Evolutionary conservation across 2,329 filamentous ascomycete species (phyloP), one percentile per base, ranked within the genome.

Genomic region (Monosporascus ibericus): DNA sequence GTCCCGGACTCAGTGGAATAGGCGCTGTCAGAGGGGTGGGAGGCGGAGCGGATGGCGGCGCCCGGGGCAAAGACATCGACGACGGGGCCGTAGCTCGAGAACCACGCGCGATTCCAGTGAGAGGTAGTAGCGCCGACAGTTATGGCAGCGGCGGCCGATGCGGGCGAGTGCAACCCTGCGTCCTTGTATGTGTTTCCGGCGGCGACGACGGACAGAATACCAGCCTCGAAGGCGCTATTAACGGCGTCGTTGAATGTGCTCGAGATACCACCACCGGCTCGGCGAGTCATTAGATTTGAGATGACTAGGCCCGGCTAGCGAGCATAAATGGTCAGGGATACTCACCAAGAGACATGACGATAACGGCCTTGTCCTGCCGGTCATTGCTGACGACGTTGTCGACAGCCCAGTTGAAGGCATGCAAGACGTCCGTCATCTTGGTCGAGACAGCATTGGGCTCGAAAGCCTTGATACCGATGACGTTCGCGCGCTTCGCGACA

Each of bases 1-100:
- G 76, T 79, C 36, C 76, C 75, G 9, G 65, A 70, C 53, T 75
- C 66, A 3, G 56, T 65, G 37, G 63, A 59, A 34, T 49, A 66
- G 44, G 74, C 70, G 22, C 61, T 36, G 47, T 62, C 66, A 50
- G 58, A 60, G 37, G 68, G 64, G 40, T 65, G 67, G 65, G 65
- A 73, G 0, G 74, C 59, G 15, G 68, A 72, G 0, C 70, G 51
- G 44, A 71, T 57, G 40, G 48, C 49, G 27, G 62, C 57, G 14
- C 69, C 70, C 2, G 70, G 66, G 4, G 67, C 70, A 37, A 70
- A 70, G 49, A 72, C 51, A 52, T 71, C 67, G 25, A 71, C 51
- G 5, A 61, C 40, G 30, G 55, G 25, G 14, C 70, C 70, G 38
- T 60, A 71, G 62, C 71, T 72, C 44, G 25, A 48, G n/a, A 18